Base-by-base conservation (phyloP, 495 filamentous ascomycete species). In the Daldinia decipiens region DNA sequence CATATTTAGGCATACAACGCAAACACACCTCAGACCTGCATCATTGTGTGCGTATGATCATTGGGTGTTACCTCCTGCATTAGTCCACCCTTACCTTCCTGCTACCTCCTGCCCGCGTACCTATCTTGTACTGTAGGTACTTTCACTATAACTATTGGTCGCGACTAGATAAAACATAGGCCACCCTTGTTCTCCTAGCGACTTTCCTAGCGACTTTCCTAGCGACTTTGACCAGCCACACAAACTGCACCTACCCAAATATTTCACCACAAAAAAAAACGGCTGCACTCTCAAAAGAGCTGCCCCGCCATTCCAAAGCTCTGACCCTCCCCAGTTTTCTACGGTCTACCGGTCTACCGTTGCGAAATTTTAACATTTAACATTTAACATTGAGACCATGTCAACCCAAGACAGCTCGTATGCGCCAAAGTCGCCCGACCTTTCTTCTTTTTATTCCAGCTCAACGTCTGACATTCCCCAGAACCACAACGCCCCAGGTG, bases 341-440 rank as follows among this genome's bases (percentile, higher is more conserved):
- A 13, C 60, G 32, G 12, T 32, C 39, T 39, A 38, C 13, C 60
- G 32, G 12, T 32, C 39, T 39, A 38, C 13, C 70, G 64, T 62
- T 73, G 72, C 52, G 56, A 59, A 51, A 71, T 74, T 74, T 70
- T 74, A 72, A 68, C 70, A 57, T 76, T 70, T 74, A 72, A 68
- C 70, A 57, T 76, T 77, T 73, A 70, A 63, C 50, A 38, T 64
- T 62, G 58, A 51, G 51, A 75, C 64, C 73, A 85, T 84, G 82
- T 81, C 81, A 45, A 78, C 72, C 63, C 65, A 72, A 70, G 81
- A 79, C 66, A 80, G 74, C 68, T 75, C 78, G 56, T 87, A 86
- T 78, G 85, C 84, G 70, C 85, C 85, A 67, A 84, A 82, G 78
- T 86, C 84, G 60, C 85, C 85, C 67, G 85, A 87, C 75, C 80